Base-by-base conservation (phyloP, 352 stramenopile genomes). In the Globisporangium yorkense region DNA sequence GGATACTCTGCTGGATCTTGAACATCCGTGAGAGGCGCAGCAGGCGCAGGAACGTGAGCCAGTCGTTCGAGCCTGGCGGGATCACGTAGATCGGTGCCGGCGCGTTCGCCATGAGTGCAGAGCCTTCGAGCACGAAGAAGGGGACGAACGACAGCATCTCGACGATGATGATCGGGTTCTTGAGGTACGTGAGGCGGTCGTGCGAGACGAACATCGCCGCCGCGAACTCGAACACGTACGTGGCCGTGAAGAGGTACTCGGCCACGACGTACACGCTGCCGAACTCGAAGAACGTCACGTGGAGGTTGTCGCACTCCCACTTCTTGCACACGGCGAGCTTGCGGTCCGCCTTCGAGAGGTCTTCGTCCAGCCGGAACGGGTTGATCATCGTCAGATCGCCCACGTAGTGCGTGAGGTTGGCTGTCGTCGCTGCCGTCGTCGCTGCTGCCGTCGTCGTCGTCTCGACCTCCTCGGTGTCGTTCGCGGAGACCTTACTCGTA, bases 1-100 rank as follows among this genome's bases (percentile, higher is more conserved):
- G 80, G 44, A 91, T 91, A 57, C 75, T 80, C 52, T 88, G 75
- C 53, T 89, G 80, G 49, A 91, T 91, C 54, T 89, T 87, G 56
- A 91, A 89, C 24, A 88, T 87, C 20, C 80, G 76, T 7, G 74
- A 85, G 24, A 91, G 71, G 4, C 78, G 73, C 44, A 87, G 59
- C 15, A 89, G 45, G 6, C 80, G 63, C 21, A 91, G 45, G 20
- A 85, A 84, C 2, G 78, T 87, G 4, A 91, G 56, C 5, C 80
- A 68, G 27, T 88, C 78, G 50, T 70, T 80, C 0, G 80, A 88
- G 1, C 74, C 80, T 0, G 80, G 80, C 0, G 76, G 61, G 37
- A 91, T 91, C 10, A 84, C 76, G 57, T 91, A 91, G 37, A 81
- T 77, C 13, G 78, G 80, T 15, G 54, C 60, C 10, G 59, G 67